These are phyloP conservation scores for Suillus sp. DNA, from an alignment of 768 basidiomycete species.

Conservation along the genomic window DNA sequence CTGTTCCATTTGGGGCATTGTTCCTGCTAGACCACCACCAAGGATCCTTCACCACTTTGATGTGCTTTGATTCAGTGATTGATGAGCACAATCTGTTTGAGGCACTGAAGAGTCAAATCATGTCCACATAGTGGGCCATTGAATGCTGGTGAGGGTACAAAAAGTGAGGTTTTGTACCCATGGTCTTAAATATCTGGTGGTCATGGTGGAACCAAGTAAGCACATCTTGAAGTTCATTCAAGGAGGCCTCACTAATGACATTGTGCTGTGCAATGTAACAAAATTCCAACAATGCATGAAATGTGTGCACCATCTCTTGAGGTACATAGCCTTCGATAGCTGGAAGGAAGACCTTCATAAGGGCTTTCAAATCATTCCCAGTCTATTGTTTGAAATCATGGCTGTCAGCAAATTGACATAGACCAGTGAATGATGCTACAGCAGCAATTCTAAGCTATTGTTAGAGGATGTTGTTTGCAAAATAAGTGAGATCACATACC, in stretches of 20 bases:
- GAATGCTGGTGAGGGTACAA: not conserved
- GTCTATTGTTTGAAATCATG: not conserved
- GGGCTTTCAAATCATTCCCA: not conserved
- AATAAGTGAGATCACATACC: too few relatives aligned
- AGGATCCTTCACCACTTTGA: not conserved
- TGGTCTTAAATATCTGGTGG: not conserved
- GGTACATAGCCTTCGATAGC: not conserved
- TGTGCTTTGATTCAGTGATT: not conserved
- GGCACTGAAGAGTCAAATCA: not conserved
- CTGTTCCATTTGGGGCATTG: too few relatives aligned
- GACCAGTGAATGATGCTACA: too few relatives aligned
- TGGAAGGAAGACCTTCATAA: not conserved
- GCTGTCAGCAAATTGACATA: not conserved
- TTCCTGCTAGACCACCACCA: not conserved
- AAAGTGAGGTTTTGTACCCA: not conserved
- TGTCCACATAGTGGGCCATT: not conserved
- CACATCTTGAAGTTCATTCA: not conserved
- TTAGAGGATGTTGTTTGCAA: too few relatives aligned
- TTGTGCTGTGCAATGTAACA: not conserved
- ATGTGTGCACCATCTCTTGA: not conserved
- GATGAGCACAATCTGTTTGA: not conserved
- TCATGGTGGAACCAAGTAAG: not conserved
- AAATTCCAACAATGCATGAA: not conserved
- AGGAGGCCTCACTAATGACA: not conserved
- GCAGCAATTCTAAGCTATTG: too few relatives aligned